phyloP scores from a whole-genome alignment of 1,139 yeast species.

The Spathaspora sp. region DNA sequence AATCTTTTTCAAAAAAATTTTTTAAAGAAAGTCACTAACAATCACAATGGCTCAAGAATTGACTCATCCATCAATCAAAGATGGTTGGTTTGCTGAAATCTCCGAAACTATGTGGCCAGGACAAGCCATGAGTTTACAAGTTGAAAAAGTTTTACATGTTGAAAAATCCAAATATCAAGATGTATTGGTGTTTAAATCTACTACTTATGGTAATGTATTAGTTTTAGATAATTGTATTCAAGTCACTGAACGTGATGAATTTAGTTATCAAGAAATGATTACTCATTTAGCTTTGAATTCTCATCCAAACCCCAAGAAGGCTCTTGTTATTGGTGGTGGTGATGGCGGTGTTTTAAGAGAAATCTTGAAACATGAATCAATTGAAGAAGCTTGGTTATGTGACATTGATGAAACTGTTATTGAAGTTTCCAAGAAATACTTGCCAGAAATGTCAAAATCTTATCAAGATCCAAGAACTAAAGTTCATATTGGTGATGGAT shows the following conservation, averaged over 20 bases:
- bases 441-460: conserved; percentile 81
- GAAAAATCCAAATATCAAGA: conserved; percentile 87
- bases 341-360: conserved; percentile 96
- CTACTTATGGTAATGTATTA: conserved; percentile 86
- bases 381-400: conserved; percentile 84
- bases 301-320: conserved; percentile 87
- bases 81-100: conserved; percentile 91
- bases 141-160: conserved; percentile 76
- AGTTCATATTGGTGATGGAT: conserved; percentile 87
- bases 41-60: conserved; percentile 39
- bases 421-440: conserved; percentile 73
- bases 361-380: conserved; percentile 78
- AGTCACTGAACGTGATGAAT: conserved; percentile 93
- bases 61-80: conserved; percentile 68
- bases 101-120: conserved; percentile 95
- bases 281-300: conserved; percentile 86
- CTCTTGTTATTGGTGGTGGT: conserved; percentile 92
- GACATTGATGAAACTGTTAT: conserved; percentile 93
- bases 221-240: conserved; percentile 91
- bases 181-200: conserved; percentile 81
- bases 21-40: background rate
- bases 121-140: conserved; percentile 85
- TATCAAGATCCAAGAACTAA: conserved; percentile 79
- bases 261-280: conserved; percentile 94
- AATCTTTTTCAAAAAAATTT: conserved; percentile 1